phyloP scores from a whole-genome alignment of 306 rosid species.

The Lithocarpus polystachyus region DNA sequence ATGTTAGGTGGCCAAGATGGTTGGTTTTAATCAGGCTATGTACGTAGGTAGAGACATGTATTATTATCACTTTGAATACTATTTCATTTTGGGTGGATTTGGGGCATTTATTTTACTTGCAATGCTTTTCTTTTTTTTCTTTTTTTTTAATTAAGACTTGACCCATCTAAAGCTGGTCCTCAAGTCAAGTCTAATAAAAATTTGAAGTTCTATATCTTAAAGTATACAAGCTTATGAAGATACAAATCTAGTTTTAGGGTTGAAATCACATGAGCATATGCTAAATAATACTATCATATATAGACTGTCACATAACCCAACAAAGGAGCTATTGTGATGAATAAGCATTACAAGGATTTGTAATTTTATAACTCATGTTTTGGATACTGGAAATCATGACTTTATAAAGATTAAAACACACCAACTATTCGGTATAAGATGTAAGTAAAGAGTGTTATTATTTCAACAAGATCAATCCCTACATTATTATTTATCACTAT shows the following conservation, averaged over 20 bases:
- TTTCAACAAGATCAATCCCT: neutral
- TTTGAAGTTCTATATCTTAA: too few species aligned
- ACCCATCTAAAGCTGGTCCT: too few species aligned
- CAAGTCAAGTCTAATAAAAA: too few species aligned
- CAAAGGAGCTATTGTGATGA: neutral
- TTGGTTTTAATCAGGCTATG: neutral
- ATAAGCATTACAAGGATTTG: neutral
- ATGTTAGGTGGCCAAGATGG: neutral
- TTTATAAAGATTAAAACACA: too few species aligned
- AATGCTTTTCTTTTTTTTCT: too few species aligned
- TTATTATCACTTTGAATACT: neutral
- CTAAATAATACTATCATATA: neutral
- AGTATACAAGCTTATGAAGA: too few species aligned
- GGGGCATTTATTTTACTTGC: neutral
- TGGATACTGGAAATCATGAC: neutral
- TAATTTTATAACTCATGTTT: neutral
- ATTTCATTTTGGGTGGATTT: neutral
- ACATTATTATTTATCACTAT: neutral
- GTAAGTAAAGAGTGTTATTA: neutral
- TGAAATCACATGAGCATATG: conserved; percentile 17
- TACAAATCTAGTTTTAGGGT: too few species aligned
- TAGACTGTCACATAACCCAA: conserved; percentile 23
- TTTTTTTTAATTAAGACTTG: too few species aligned
- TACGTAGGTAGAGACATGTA: neutral
- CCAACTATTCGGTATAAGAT: too few species aligned